A percentile compares a stretch with the other conserved stretches of the same genome.
These are phyloP conservation scores for Podospora didyma DNA, from an alignment of 495 filamentous ascomycete genomes.

Conservation along the genomic window DNA sequence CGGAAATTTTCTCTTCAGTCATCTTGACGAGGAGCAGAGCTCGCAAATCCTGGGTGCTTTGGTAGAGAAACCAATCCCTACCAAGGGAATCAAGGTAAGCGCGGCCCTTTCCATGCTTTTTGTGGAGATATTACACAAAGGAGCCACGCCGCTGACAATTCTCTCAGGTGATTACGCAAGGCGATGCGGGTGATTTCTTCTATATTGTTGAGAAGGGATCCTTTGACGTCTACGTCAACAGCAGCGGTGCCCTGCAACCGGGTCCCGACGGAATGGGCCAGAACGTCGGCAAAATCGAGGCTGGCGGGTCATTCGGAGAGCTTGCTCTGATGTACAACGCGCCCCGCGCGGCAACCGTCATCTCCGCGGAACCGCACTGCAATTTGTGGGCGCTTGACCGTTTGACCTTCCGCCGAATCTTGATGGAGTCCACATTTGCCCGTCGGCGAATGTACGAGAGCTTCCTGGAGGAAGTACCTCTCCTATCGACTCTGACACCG, in stretches of 20 bases:
- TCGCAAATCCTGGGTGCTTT: conserved; percentile 83
- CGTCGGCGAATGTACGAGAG: conserved; percentile 94
- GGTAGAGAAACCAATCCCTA: conserved; percentile 91
- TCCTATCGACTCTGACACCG: conserved; percentile 76
- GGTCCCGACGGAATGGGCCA: conserved; percentile 81
- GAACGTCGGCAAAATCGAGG: conserved; percentile 75
- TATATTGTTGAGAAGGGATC: conserved; percentile 90
- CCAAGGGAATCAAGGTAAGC: conserved; percentile 80
- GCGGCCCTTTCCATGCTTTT: not conserved
- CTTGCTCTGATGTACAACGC: conserved; percentile 98
- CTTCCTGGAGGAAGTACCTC: conserved; percentile 93
- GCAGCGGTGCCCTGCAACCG: conserved; percentile 70
- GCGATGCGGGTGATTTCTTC: conserved; percentile 95
- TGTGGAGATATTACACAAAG: not conserved
- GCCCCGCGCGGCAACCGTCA: conserved; percentile 91
- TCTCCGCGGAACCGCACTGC: conserved; percentile 72
- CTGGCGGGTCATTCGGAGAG: conserved; percentile 96
- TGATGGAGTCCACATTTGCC: conserved; percentile 97
- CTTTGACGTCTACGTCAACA: conserved; percentile 90
- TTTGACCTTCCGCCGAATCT: conserved; percentile 92
- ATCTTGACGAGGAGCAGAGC: conserved; percentile 89
- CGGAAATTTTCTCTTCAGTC: conserved; percentile 89
- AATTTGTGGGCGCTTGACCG: conserved; percentile 93
- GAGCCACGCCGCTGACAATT: conserved; percentile 1
- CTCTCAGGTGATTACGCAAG: conserved; percentile 79